Conservation (phyloP, 2,329 filamentous ascomycete species). For the Fusarium papillatum region DNA sequence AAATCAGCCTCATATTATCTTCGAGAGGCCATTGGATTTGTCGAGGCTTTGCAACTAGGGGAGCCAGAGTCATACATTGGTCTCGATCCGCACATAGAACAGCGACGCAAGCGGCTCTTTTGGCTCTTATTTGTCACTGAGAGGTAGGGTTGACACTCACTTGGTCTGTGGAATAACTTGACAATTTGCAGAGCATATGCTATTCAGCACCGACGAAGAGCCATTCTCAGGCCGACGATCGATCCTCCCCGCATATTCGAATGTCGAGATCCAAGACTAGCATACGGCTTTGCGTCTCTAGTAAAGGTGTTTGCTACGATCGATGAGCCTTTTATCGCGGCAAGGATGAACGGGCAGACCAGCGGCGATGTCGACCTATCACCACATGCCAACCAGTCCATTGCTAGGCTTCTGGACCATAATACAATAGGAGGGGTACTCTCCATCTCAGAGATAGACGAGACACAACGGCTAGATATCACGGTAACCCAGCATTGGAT, state of each 20-base stretch:
- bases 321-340: slow-evolving; percentile 20
- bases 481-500: slow-evolving; percentile 37
- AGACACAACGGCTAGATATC: slow-evolving; percentile 38
- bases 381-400: neutral
- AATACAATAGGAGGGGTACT: neutral
- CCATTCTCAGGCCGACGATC: slow-evolving; percentile 31
- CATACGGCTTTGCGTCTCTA: slow-evolving; percentile 36
- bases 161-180: neutral
- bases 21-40: slow-evolving; percentile 39
- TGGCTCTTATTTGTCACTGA: slow-evolving; percentile 41
- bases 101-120: slow-evolving; percentile 33
- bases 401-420: neutral
- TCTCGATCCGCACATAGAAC: slow-evolving; percentile 17
- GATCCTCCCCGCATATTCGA: slow-evolving; percentile 35
- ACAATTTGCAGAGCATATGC: slow-evolving; percentile 30
- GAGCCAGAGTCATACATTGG: slow-evolving; percentile 24
- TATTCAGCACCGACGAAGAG: slow-evolving; percentile 31
- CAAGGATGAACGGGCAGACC: slow-evolving; percentile 4
- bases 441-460: slow-evolving; percentile 24
- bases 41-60: slow-evolving; percentile 28
- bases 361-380: neutral
- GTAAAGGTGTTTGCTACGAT: slow-evolving; percentile 32
- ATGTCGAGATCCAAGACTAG: slow-evolving; percentile 32
- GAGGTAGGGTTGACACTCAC: slow-evolving; percentile 12
- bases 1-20: slow-evolving; percentile 37